Base-by-base conservation (phyloP, 163 green algal species). In the Chlorella variabilis region DNA sequence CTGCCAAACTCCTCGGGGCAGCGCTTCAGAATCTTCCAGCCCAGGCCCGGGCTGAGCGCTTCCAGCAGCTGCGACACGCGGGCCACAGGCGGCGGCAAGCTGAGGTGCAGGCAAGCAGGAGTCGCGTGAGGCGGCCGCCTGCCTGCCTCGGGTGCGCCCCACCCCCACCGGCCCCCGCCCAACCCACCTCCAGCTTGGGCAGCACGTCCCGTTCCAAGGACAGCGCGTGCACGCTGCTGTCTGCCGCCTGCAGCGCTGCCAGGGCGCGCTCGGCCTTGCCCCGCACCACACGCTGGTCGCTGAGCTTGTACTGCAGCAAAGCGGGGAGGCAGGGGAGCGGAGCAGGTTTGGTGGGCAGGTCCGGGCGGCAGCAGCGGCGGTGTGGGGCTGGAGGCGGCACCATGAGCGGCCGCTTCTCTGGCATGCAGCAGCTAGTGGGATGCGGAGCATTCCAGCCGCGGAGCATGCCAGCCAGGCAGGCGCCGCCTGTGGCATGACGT, bases 21-120 rank as follows among this genome's bases (percentile, higher is more conserved):
- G 5, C 69, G 75, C 21, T 25, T 42, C 33, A 89, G 80, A 41
- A 89, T 80, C 21, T 34, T 63, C 78, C 66, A 83, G 18, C 63
- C 84, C 41, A 89, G 67, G 13, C 73, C 73, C 1, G 67, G 38
- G 48, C 39, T 65, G 21, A 89, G 23, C 23, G 67, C 62, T 39
- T 85, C 78, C 58, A 89, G 75, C 33, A 89, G 62, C 81, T 85
- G 81, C n/a, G n/a, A n/a, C n/a, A n/a, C n/a, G n/a, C n/a, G n/a
- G n/a, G n/a, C n/a, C n/a, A n/a, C n/a, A n/a, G n/a, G n/a, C n/a
- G n/a, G n/a, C 36, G 25, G 71, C 33, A 38, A 11, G 34, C 1
- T 25, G 69, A 17, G 45, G 67, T 5, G n/a, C 27, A 67, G n/a
- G 59, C 8, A 39, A 25, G 61, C 61, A 69, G 29, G 29, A 29